phyloP scores from a whole-genome alignment of 805 yeast species.

The Candida arabinofermentans region DNA sequence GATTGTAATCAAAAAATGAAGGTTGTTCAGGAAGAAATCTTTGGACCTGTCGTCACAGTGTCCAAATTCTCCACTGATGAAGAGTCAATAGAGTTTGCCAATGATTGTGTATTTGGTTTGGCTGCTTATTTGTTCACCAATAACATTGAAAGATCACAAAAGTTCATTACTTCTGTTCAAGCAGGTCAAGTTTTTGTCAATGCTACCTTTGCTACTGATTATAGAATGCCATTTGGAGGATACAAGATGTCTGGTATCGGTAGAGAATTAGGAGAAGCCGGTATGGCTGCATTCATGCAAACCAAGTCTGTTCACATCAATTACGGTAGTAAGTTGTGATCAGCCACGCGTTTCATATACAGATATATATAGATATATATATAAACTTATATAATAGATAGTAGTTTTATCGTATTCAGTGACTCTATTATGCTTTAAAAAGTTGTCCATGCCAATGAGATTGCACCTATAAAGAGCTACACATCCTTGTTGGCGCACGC shows the following conservation, averaged over 20 bases:
- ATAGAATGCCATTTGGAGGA: constrained; percentile 89
- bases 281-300: constrained; percentile 81
- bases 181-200: constrained; percentile 94
- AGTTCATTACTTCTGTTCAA: constrained; percentile 67
- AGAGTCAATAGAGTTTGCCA: constrained; percentile 74
- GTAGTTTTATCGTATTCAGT: background rate
- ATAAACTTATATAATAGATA: background rate
- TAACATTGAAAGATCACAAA: constrained; percentile 69
- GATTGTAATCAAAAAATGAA: constrained; percentile 64
- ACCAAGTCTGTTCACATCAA: constrained; percentile 73
- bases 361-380: background rate
- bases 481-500: background rate
- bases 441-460: background rate
- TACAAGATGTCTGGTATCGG: constrained; percentile 89
- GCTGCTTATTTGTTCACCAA: constrained; percentile 89
- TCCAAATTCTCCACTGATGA: constrained; percentile 79
- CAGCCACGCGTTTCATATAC: background rate
- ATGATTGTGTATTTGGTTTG: constrained; percentile 78
- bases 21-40: constrained; percentile 74
- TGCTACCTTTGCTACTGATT: constrained; percentile 86
- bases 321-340: constrained; percentile 26
- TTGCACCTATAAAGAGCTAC: background rate
- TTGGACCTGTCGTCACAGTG: constrained; percentile 89
- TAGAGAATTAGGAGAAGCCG: constrained; percentile 88
- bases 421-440: no score